Base-by-base conservation (phyloP, 257 asterid genomes). In the Nyctanthes arbortristis region DNA sequence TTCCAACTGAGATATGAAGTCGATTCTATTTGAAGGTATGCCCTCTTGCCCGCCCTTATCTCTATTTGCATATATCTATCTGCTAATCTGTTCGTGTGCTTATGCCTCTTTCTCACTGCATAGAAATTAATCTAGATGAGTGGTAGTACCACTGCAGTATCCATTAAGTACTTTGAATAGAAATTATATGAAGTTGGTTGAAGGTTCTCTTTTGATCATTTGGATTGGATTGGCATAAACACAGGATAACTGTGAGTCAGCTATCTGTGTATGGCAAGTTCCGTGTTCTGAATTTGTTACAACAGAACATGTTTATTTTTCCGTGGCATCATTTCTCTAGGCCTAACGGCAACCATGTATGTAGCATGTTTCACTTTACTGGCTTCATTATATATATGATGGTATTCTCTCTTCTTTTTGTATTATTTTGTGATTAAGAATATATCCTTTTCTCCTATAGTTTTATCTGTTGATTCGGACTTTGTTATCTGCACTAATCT, bases 21-120 rank as follows among this genome's bases (percentile, higher is more conserved):
- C 64, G 56, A 34, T 71, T 67, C 78, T n/a, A 43, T 29, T 52
- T 14, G 54, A 36, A 76, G 86, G 83, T 81, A 25, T 63, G 70
- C 59, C 4, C 65, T 66, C 65, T 54, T 3, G 22, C 45, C 14
- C n/a, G 28, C 27, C 22, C n/a, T n/a, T n/a, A n/a, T n/a, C n/a
- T n/a, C n/a, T n/a, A n/a, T n/a, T n/a, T n/a, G n/a, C n/a, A n/a
- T n/a, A n/a, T n/a, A n/a, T n/a, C n/a, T n/a, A n/a, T n/a, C n/a
- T n/a, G n/a, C n/a, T n/a, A n/a, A n/a, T n/a, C n/a, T n/a, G n/a
- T n/a, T n/a, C n/a, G n/a, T n/a, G 7, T 20, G 18, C 18, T 12
- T 25, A 63, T 40, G 27, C 25, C n/a, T 59, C 59, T 25, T 7
- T 61, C 14, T 33, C 4, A n/a, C 5, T 5, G 11, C 3, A 11